phyloP scores from a whole-genome alignment of 2,329 filamentous ascomycete species.

The Colletotrichum tropicale region DNA sequence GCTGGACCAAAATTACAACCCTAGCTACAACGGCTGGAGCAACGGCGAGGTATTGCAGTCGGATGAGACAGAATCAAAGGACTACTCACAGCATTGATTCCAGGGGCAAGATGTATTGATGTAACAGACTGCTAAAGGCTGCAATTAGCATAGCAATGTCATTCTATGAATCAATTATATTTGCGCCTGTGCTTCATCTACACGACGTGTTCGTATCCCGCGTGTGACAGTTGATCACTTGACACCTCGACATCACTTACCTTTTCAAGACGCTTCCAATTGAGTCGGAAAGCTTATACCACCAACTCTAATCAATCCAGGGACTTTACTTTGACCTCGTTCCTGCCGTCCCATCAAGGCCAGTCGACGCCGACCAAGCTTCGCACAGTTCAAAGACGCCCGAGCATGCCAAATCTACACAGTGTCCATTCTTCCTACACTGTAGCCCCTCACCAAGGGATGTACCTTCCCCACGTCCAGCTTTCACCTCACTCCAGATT shows the following conservation, averaged over 20 bases:
- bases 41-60: neutral
- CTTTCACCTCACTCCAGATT: constrained; percentile 13
- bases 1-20: neutral
- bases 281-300: neutral
- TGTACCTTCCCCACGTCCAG: constrained; percentile 2
- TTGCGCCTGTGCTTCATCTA: neutral
- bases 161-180: neutral
- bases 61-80: neutral
- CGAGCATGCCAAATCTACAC: neutral
- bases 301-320: neutral
- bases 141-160: neutral
- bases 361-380: neutral
- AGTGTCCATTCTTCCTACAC: neutral
- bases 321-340: neutral
- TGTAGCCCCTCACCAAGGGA: constrained; percentile 14
- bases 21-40: neutral
- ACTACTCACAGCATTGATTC: neutral
- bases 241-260: neutral
- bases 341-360: neutral
- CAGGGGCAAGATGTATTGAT: neutral
- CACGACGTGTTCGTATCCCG: neutral
- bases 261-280: neutral
- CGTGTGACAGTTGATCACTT: neutral
- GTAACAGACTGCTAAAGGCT: neutral
- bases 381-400: neutral